Evolutionary conservation across 1,284 basidiomycete genomes (phyloP), one percentile per base, ranked within the genome.

Genomic region (Cutaneotrichosporon cutaneum): DNA sequence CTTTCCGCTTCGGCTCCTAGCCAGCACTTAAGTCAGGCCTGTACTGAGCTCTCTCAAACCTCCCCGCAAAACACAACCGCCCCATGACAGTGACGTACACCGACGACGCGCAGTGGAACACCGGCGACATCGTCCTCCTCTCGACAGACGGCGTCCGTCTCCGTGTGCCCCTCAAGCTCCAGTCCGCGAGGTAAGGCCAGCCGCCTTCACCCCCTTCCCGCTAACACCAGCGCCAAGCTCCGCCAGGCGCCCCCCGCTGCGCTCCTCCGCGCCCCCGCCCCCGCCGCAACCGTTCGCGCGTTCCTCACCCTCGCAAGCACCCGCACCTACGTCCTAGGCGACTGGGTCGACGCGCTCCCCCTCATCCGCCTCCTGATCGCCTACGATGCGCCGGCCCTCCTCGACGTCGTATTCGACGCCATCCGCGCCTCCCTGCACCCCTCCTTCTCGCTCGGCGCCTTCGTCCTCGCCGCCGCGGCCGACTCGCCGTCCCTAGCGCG

Each of bases 41-140:
- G n/a, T n/a, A n/a, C n/a, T n/a, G n/a, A n/a, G n/a, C n/a, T n/a
- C n/a, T n/a, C 30, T 30, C 30, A 9, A 4, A 9, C 30, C 30
- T 9, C 5, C 30, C 9, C 9, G 30, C 30, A 9, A 9, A 30
- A 30, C 30, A 4, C 30, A 4, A 30, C 30, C 4, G 5, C 30
- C 30, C 39, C 4, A 42, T 42, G 39, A 42, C 39, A 42, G 18
- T 42, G 18, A n/a, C 39, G 18, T 42, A 42, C 39, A 42, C 22
- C 30, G 57, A 56, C 27, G 62, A 63, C 58, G 9, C 51, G 1
- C 33, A 32, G 16, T 63, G 62, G 62, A 54, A 26, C 6, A 36
- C 32, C 4, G 62, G 60, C 30, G 62, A 64, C 52, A 53, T 62
- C 30, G 56, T 33, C 47, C 53, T 66, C 44, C 21, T 61, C 36